These are phyloP conservation scores for Hemileccinum rubropunctum DNA, from an alignment of 768 basidiomycete genomes.

Conservation along the genomic window DNA sequence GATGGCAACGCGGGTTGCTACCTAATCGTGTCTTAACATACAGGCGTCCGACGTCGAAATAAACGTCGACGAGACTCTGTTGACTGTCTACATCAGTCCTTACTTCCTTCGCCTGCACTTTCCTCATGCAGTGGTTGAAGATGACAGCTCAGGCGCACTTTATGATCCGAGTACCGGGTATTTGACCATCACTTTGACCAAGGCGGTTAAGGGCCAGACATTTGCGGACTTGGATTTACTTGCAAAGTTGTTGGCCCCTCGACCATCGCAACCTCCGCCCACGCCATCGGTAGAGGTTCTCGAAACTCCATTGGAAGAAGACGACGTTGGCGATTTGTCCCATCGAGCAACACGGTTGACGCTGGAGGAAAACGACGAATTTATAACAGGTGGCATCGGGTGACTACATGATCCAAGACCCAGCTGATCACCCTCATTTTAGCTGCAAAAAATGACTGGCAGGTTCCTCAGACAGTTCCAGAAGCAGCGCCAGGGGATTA, in stretches of 20 bases:
- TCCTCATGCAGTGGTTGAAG: constrained; percentile 60
- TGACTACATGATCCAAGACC: not conserved
- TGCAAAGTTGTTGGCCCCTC: constrained; percentile 73
- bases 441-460: constrained; percentile 83
- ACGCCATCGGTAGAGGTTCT: constrained; percentile 60
- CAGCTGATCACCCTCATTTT: constrained; percentile 10
- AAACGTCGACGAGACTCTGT: constrained; percentile 63
- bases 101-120: constrained; percentile 84
- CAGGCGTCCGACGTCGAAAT: constrained; percentile 85
- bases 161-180: constrained; percentile 82
- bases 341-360: constrained; percentile 44
- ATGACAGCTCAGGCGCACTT: constrained; percentile 60
- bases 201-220: constrained; percentile 59
- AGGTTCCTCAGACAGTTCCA: constrained; percentile 61
- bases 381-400: constrained; percentile 48
- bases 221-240: constrained; percentile 80
- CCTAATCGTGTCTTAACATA: constrained; percentile 10
- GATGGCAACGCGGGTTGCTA: not conserved
- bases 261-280: constrained; percentile 35
- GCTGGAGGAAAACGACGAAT: constrained; percentile 51
- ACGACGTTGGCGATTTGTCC: constrained; percentile 41
- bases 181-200: constrained; percentile 69
- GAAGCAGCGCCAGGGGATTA: constrained; percentile 37
- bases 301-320: constrained; percentile 23
- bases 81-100: constrained; percentile 77